Conservation (phyloP, 305 asterid genomes). For the Fraxinus angustifolia region DNA sequence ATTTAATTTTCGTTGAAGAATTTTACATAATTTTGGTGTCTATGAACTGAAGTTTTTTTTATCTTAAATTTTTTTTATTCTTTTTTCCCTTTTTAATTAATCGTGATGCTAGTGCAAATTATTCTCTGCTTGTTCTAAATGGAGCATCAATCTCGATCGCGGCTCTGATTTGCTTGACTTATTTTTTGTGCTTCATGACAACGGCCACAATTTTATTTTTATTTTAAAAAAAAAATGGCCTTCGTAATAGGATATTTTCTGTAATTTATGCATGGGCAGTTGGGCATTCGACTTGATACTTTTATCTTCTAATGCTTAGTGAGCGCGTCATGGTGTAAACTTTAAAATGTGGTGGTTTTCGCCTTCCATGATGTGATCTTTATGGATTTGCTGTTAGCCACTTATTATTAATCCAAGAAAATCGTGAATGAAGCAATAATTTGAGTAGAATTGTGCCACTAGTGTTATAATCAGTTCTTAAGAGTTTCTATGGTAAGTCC, state of each 20-base stretch:
- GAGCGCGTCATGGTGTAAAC: neutral
- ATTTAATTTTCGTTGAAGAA: neutral
- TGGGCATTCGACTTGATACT: neutral
- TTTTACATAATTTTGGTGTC: conserved; percentile 15
- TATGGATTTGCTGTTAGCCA: neutral
- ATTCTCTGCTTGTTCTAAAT: neutral
- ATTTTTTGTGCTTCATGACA: neutral
- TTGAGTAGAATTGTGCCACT: neutral
- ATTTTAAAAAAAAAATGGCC: neutral
- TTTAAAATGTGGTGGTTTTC: neutral
- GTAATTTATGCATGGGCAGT: neutral
- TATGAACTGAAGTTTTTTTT: neutral
- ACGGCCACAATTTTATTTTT: neutral
- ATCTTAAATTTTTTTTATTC: too few species aligned
- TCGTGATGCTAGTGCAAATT: neutral
- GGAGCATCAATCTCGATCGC: neutral
- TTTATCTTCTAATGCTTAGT: neutral
- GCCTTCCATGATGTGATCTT: neutral
- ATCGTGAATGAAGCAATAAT: neutral
- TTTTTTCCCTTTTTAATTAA: too few species aligned
- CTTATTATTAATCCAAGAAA: neutral
- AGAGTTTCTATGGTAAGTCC: neutral
- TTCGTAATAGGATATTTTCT: neutral
- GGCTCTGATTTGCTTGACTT: neutral
- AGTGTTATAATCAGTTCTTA: neutral